phyloP scores from a whole-genome alignment of 176 grass and related monocot genomes.

The Oryza australiensis region DNA sequence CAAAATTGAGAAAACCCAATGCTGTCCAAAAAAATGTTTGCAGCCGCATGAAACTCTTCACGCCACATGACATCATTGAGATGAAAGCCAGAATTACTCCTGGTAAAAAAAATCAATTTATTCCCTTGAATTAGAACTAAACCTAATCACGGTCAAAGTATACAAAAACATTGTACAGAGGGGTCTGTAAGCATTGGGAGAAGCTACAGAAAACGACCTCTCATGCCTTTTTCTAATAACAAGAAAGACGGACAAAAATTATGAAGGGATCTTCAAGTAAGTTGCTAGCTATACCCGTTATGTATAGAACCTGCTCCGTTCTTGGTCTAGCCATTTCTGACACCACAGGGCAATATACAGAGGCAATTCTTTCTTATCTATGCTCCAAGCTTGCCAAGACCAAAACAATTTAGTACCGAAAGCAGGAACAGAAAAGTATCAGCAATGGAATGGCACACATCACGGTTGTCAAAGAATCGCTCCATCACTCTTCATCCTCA shows the following conservation, averaged over 20 bases:
- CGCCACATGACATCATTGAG: constrained; percentile 23
- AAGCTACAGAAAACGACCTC: constrained; percentile 32
- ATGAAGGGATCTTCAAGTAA: constrained; percentile 55
- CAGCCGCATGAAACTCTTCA: constrained; percentile 13
- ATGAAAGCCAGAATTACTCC: constrained; percentile 30
- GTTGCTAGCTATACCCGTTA: constrained; percentile 61
- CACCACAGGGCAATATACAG: constrained; percentile 49
- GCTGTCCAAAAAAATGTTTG: neutral
- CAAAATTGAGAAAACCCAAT: neutral
- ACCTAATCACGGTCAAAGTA: constrained; percentile 53
- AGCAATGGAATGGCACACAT: constrained; percentile 29
- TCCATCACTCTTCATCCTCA: constrained; percentile 56
- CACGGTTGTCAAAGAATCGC: constrained; percentile 43
- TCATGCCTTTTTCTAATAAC: constrained; percentile 43
- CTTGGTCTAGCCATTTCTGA: constrained; percentile 37
- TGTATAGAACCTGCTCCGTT: constrained; percentile 51
- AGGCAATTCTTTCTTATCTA: constrained; percentile 40
- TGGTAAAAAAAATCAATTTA: constrained; percentile 44
- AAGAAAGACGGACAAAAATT: constrained; percentile 42
- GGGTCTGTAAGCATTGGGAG: constrained; percentile 23
- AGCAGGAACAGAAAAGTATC: constrained; percentile 45
- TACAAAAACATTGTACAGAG: constrained; percentile 49
- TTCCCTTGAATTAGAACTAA: constrained; percentile 53
- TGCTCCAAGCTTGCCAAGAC: constrained; percentile 33
- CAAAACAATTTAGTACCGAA: constrained; percentile 34